phyloP scores from a whole-genome alignment of 768 basidiomycete species.

The Leccinum arenicola region DNA sequence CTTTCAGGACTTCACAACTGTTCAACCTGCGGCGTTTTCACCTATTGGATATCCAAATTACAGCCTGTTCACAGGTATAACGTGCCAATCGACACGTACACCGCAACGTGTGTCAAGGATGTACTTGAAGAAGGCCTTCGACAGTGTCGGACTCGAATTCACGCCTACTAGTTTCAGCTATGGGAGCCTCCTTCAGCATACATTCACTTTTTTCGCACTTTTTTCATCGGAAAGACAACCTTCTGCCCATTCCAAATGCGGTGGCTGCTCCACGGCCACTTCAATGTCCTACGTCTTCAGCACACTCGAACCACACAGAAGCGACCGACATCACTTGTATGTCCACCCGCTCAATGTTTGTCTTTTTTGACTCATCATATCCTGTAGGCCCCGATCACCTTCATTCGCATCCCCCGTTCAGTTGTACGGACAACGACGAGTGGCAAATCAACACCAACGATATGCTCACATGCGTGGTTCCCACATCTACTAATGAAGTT shows the following conservation, averaged over 20 bases:
- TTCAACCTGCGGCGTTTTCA: neutral
- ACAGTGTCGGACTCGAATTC: neutral
- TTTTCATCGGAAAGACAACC: neutral
- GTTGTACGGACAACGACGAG: neutral
- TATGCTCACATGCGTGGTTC: neutral
- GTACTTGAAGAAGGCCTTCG: neutral
- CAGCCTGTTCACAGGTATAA: neutral
- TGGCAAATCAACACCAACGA: neutral
- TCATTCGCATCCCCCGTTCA: neutral
- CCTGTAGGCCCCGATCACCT: neutral
- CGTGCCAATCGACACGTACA: neutral
- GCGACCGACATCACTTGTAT: neutral
- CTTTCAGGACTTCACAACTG: neutral
- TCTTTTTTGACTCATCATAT: neutral
- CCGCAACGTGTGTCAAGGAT: neutral
- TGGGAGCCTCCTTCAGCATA: neutral
- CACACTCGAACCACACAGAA: neutral
- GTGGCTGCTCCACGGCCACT: neutral
- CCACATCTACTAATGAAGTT: neutral
- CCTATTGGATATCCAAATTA: neutral
- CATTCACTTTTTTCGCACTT: neutral
- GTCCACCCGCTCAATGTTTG: neutral
- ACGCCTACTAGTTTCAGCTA: neutral
- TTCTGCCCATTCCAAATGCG: neutral
- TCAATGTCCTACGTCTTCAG: neutral